Conservation (phyloP, 2,329 filamentous ascomycete genomes). For the Pseudohalonectria lignicola region DNA sequence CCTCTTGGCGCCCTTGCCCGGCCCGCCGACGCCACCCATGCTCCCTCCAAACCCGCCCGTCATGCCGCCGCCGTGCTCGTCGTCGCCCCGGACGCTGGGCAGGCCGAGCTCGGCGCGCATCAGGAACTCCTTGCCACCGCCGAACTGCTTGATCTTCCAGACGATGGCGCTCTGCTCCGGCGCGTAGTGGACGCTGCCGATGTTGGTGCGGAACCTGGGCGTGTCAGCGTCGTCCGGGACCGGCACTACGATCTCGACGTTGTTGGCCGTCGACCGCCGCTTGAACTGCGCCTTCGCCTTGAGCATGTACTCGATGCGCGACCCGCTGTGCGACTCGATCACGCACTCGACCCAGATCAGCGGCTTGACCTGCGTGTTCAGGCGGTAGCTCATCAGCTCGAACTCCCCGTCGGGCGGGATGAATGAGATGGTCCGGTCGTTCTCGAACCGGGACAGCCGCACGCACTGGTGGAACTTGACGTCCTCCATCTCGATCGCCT, state of each 20-base stretch:
- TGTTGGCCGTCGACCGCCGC: slow-evolving; percentile 92
- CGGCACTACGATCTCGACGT: slow-evolving; percentile 94
- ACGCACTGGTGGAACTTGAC: slow-evolving; percentile 99
- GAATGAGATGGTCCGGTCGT: slow-evolving; percentile 96
- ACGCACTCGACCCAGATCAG: slow-evolving; percentile 98
- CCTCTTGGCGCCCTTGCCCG: slow-evolving; percentile 75
- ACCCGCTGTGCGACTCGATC: slow-evolving; percentile 90
- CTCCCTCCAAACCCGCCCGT: slow-evolving; percentile 93
- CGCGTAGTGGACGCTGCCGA: slow-evolving; percentile 93
- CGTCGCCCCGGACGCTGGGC: slow-evolving; percentile 87
- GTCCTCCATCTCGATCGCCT: slow-evolving; percentile 99
- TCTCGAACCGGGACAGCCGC: slow-evolving; percentile 89
- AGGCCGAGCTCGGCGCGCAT: slow-evolving; percentile 96
- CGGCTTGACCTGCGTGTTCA: slow-evolving; percentile 98
- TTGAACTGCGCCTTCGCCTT: slow-evolving; percentile 99
- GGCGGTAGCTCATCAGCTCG: slow-evolving; percentile 96
- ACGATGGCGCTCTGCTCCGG: slow-evolving; percentile 96
- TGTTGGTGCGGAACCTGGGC: slow-evolving; percentile 92
- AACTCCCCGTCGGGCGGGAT: slow-evolving; percentile 98
- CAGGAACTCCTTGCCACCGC: slow-evolving; percentile 94
- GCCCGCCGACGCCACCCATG: slow-evolving; percentile 78
- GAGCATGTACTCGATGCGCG: slow-evolving; percentile 96
- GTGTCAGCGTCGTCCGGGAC: slow-evolving; percentile 96
- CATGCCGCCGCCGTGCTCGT: slow-evolving; percentile 94
- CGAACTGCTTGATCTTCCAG: slow-evolving; percentile 99